Percentiles rank a stretch among this genome's conserved stretches.
Evolutionary conservation across 208 protist species (phyloP).

Genomic region (Acanthamoeba triangularis): DNA sequence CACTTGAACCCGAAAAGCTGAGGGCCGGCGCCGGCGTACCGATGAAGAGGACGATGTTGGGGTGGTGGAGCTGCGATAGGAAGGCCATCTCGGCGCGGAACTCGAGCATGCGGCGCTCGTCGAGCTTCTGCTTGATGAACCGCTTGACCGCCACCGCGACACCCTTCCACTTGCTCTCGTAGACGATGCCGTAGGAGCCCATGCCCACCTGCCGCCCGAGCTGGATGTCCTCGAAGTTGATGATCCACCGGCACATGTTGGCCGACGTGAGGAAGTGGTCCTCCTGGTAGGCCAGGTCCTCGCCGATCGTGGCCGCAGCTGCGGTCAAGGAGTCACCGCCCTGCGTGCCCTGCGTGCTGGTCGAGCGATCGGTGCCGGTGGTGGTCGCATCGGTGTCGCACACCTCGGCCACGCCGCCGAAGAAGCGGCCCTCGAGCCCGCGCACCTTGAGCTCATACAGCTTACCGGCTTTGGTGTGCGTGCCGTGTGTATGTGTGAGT

Average conservation of each 20-base stretch:
- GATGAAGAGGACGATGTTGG: constrained; percentile 49
- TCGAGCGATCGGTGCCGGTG: background rate
- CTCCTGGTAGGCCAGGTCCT: constrained; percentile 2
- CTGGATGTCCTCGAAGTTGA: constrained; percentile 34
- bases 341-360: background rate
- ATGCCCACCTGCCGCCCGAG: constrained; percentile 39
- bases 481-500: background rate
- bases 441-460: constrained; percentile 22
- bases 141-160: background rate
- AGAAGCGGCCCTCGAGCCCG: constrained; percentile 38
- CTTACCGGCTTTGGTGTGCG: background rate
- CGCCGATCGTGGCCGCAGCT: background rate
- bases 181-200: constrained; percentile 30
- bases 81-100: constrained; percentile 1
- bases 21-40: background rate
- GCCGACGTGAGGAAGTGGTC: background rate
- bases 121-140: constrained; percentile 14
- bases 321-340: background rate
- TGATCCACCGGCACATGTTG: constrained; percentile 59
- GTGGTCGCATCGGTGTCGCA: background rate
- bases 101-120: background rate
- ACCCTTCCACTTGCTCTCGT: constrained; percentile 29
- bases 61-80: background rate
- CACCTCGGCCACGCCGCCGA: background rate
- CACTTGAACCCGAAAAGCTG: background rate